phyloP scores from a whole-genome alignment of 257 asterid genomes.

The Cinchona pubescens region DNA sequence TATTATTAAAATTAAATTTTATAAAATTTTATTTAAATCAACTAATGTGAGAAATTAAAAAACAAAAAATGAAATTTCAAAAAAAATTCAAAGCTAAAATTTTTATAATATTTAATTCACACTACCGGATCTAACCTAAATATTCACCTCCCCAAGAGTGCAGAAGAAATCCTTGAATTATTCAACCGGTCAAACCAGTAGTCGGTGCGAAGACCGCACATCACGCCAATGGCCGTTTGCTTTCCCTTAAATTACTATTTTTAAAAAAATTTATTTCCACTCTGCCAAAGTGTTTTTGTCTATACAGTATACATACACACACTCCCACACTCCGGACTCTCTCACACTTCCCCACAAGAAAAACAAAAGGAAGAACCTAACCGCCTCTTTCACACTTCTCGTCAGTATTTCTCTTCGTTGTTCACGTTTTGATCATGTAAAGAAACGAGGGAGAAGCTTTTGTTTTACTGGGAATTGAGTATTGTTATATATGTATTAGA shows the following conservation, averaged over 20 bases:
- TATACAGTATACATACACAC: too few species aligned
- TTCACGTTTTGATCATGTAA: constrained; percentile 13
- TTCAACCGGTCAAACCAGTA: constrained; percentile 24
- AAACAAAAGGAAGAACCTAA: not conserved
- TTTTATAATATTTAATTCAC: too few species aligned
- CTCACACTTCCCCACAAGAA: not conserved
- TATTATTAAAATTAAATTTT: too few species aligned
- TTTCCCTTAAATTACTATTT: not conserved
- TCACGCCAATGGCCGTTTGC: constrained; percentile 25
- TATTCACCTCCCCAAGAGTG: too few species aligned
- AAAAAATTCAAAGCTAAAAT: too few species aligned
- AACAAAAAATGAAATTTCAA: too few species aligned
- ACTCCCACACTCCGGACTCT: not conserved
- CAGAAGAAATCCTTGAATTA: too few species aligned
- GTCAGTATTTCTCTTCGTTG: not conserved
- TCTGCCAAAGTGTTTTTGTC: not conserved
- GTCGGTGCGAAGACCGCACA: constrained; percentile 25
- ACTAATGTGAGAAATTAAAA: too few species aligned
- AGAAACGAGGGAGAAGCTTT: not conserved
- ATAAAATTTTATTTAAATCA: too few species aligned
- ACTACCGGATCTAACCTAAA: too few species aligned
- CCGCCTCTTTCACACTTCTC: constrained; percentile 15
- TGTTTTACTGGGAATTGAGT: not conserved
- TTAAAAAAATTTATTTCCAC: not conserved
- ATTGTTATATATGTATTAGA: too few species aligned